Evolutionary conservation across 1,284 basidiomycete species (phyloP).

Genomic region (Fomitiporia mediterranea): DNA sequence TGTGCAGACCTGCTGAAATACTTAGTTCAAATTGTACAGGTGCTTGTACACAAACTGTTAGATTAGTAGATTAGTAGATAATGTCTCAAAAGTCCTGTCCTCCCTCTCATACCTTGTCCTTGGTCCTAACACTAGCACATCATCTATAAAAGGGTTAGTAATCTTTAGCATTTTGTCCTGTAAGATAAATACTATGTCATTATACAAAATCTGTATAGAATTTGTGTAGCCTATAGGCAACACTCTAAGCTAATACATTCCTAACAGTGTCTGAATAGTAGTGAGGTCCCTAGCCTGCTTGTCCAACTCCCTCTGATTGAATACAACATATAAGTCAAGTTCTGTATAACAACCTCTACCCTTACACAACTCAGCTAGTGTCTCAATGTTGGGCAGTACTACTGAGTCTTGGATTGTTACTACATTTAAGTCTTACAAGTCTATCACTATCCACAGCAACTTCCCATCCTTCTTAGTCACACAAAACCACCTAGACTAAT

Average conservation of each 20-base stretch:
- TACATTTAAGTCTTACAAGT: conserved; percentile 28
- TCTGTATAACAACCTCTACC: conserved; percentile 30
- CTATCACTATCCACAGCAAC: conserved; percentile 27
- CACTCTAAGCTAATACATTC: conserved; percentile 29
- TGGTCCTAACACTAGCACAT: conserved; percentile 19
- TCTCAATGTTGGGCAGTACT: conserved; percentile 33
- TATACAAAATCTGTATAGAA: conserved; percentile 34
- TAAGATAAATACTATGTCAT: conserved; percentile 33
- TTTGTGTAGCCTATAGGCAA: conserved; percentile 37
- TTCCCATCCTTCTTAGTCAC: conserved; percentile 33
- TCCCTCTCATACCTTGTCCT: conserved; percentile 15
- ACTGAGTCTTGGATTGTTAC: conserved; percentile 27
- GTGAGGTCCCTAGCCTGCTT: conserved; percentile 22
- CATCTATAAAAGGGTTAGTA: conserved; percentile 28
- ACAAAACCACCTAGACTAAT: conserved; percentile 38
- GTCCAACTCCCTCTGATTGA: conserved; percentile 25
- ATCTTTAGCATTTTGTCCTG: conserved; percentile 24
- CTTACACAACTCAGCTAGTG: conserved; percentile 31
- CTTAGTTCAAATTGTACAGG: conserved; percentile 27
- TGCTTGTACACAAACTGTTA: conserved; percentile 35
- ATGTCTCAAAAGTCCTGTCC: conserved; percentile 28
- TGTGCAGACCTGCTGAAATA: conserved; percentile 26
- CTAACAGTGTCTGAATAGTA: conserved; percentile 27
- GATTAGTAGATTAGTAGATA: conserved; percentile 32
- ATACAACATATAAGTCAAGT: conserved; percentile 34